phyloP scores from a whole-genome alignment of 1,139 yeast genomes.

The Maudiozyma humilis region DNA sequence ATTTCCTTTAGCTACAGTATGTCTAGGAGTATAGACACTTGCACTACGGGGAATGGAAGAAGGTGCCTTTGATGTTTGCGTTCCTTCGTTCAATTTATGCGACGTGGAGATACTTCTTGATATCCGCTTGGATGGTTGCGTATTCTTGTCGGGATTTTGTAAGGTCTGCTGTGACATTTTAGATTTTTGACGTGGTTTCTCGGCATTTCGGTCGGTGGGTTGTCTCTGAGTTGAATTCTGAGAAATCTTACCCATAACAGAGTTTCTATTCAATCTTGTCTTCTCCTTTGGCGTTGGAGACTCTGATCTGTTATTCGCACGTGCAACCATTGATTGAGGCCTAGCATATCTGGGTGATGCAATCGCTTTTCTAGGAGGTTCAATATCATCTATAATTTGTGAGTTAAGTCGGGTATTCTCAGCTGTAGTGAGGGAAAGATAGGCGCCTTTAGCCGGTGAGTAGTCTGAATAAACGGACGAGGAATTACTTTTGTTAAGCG shows the following conservation, averaged over 20 bases:
- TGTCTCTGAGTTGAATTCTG: not conserved
- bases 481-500: conserved; percentile 17
- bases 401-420: conserved; percentile 70
- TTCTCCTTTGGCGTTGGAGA: conserved; percentile 15
- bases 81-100: not conserved
- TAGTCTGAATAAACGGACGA: conserved; percentile 11
- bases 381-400: conserved; percentile 38
- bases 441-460: conserved; percentile 51
- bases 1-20: too few relatives aligned
- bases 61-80: not conserved
- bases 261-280: conserved; percentile 10
- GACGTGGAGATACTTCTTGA: not conserved
- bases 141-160: too few relatives aligned
- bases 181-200: too few relatives aligned
- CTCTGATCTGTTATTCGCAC: conserved; percentile 4
- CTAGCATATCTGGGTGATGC: conserved; percentile 9
- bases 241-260: conserved; percentile 5
- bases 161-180: too few relatives aligned
- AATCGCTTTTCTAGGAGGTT: conserved; percentile 11
- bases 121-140: not conserved
- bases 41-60: not conserved
- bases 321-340: conserved; percentile 18
- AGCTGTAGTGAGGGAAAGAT: conserved; percentile 62
- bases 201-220: too few relatives aligned
- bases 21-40: not conserved